phyloP scores from a whole-genome alignment of 345 rosid species.

The Ailanthus altissimus region DNA sequence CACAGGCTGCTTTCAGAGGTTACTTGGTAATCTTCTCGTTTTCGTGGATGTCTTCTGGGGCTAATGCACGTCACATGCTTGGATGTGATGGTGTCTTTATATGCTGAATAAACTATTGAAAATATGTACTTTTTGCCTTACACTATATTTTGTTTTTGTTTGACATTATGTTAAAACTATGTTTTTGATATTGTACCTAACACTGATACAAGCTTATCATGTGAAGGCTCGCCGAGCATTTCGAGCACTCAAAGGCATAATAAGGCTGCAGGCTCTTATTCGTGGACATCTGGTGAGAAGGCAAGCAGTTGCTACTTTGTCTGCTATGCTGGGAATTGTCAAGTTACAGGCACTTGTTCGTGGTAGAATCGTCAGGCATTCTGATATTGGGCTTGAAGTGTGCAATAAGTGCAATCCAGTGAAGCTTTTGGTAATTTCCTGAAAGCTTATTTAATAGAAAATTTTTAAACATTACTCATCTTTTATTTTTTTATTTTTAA shows the following conservation, averaged over 20 bases:
- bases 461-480: background rate
- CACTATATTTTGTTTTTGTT: background rate
- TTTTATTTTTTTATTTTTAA: background rate
- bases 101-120: background rate
- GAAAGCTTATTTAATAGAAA: background rate
- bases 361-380: conserved; percentile 60
- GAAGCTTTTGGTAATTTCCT: conserved; percentile 54
- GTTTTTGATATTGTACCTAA: conserved; percentile 10
- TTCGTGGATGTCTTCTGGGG: conserved; percentile 4
- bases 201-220: conserved; percentile 36
- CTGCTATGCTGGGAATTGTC: conserved; percentile 76
- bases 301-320: conserved; percentile 82
- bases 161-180: conserved; percentile 1
- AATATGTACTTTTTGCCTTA: background rate
- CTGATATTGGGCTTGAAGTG: conserved; percentile 58
- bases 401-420: conserved; percentile 28
- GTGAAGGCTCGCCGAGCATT: conserved; percentile 96
- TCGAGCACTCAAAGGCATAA: conserved; percentile 90
- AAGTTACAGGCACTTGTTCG: conserved; percentile 80
- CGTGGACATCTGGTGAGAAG: conserved; percentile 96
- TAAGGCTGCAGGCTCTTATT: conserved; percentile 93
- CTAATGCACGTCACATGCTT: background rate
- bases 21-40: conserved; percentile 65
- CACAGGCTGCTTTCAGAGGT: conserved; percentile 96
- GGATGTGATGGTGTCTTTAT: background rate